Percentiles rank a stretch among this genome's conserved stretches.
phyloP scores from a whole-genome alignment of 257 asterid genomes.

The Solanum bulbocastanum region DNA sequence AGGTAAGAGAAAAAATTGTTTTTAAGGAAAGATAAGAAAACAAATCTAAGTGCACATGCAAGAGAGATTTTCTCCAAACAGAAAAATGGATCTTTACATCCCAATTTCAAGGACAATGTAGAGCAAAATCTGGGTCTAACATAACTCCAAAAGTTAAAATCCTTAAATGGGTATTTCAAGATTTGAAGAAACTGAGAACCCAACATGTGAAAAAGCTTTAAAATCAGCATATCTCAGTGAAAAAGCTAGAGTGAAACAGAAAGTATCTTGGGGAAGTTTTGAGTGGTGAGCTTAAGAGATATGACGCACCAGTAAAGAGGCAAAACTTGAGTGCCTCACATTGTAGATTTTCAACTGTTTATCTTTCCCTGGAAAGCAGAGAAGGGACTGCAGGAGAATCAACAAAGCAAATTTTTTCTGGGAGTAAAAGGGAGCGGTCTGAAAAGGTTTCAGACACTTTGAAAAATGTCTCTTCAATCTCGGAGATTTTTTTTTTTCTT shows the following conservation, averaged over 20 bases:
- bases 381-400: neutral
- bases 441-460: neutral
- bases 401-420: neutral
- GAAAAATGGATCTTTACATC: neutral
- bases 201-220: neutral
- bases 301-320: neutral
- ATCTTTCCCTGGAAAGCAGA: neutral
- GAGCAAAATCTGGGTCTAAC: neutral
- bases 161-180: neutral
- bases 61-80: neutral
- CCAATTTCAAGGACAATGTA: neutral
- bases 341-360: neutral
- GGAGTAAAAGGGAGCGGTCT: neutral
- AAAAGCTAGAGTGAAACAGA: neutral
- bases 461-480: neutral
- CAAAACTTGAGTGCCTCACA: neutral
- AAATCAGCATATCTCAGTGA: neutral
- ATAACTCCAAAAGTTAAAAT: neutral
- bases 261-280: neutral
- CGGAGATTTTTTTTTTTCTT: neutral
- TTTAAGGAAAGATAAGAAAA: neutral
- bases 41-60: neutral
- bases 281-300: neutral
- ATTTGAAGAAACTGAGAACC: slow-evolving; percentile 1
- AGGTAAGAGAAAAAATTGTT: neutral